These are phyloP conservation scores for Hygrocybe coccinea DNA, from an alignment of 768 basidiomycete genomes.

Conservation along the genomic window DNA sequence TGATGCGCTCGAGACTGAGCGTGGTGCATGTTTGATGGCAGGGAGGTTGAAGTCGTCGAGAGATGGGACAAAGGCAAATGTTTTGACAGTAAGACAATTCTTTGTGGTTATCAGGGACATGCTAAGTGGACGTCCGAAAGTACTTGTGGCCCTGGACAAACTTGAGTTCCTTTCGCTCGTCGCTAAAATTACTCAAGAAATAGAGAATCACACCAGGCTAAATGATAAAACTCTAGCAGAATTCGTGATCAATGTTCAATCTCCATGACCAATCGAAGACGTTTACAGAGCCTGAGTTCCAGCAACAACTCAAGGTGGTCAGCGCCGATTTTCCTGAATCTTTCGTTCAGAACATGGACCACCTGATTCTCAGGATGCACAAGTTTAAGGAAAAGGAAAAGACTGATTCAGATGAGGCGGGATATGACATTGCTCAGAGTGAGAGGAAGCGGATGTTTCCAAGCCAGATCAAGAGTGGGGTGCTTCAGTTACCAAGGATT, in stretches of 20 bases:
- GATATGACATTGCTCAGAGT: conserved; percentile 69
- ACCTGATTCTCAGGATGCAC: conserved; percentile 89
- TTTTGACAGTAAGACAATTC: conserved; percentile 13
- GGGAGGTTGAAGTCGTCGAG: conserved; percentile 15
- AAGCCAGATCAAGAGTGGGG: conserved; percentile 69
- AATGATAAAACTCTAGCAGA: conserved; percentile 94
- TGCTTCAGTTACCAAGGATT: conserved; percentile 59
- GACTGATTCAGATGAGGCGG: conserved; percentile 29
- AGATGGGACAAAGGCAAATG: too few species aligned
- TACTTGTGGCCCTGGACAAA: conserved; percentile 83
- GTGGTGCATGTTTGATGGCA: conserved; percentile 12
- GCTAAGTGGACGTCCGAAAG: background rate
- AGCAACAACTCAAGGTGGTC: conserved; percentile 65
- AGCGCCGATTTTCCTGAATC: conserved; percentile 86
- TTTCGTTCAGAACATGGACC: conserved; percentile 89
- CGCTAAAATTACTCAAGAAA: conserved; percentile 87
- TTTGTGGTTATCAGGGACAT: conserved; percentile 10
- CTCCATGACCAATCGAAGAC: conserved; percentile 78
- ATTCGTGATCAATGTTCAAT: conserved; percentile 86
- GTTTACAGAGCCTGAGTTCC: conserved; percentile 77
- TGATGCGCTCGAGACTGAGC: conserved; percentile 16
- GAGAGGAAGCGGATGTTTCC: conserved; percentile 82
- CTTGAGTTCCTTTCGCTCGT: conserved; percentile 91
- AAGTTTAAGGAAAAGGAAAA: conserved; percentile 79
- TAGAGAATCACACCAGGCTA: conserved; percentile 78